Conservation (phyloP, 768 basidiomycete genomes). For the Auriscalpium orientale region DNA sequence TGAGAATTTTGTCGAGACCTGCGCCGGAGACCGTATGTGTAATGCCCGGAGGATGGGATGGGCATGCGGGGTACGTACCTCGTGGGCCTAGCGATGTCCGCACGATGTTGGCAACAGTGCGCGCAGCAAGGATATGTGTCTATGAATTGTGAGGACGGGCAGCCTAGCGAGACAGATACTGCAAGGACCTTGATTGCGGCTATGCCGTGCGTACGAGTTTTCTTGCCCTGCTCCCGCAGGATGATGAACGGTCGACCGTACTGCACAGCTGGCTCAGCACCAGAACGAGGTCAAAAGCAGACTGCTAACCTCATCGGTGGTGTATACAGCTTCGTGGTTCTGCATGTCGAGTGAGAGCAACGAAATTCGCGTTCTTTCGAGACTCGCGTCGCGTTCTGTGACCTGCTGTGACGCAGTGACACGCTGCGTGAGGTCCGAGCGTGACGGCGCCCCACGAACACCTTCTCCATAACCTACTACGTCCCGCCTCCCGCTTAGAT, state of each 20-base stretch:
- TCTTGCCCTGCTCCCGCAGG: slow-evolving; percentile 86
- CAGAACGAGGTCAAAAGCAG: slow-evolving; percentile 1
- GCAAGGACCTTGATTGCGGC: slow-evolving; percentile 89
- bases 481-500: slow-evolving; percentile 4
- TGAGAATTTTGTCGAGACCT: slow-evolving; percentile 94
- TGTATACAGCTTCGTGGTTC: slow-evolving; percentile 65
- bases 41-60: neutral
- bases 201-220: slow-evolving; percentile 85
- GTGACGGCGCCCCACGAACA: neutral
- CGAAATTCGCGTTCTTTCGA: neutral
- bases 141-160: slow-evolving; percentile 22
- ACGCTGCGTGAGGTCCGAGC: neutral
- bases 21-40: neutral
- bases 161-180: slow-evolving; percentile 1
- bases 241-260: slow-evolving; percentile 98
- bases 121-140: slow-evolving; percentile 94
- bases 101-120: slow-evolving; percentile 90
- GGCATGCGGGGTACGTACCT: slow-evolving; percentile 40
- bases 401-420: neutral
- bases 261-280: slow-evolving; percentile 30
- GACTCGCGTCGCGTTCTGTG: neutral
- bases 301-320: slow-evolving; percentile 69
- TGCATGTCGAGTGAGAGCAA: slow-evolving; percentile 18
- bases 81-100: slow-evolving; percentile 92
- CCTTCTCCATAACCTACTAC: neutral